Conservation (phyloP, 169 alveolate genomes). For the Cryptosporidium sp. region DNA sequence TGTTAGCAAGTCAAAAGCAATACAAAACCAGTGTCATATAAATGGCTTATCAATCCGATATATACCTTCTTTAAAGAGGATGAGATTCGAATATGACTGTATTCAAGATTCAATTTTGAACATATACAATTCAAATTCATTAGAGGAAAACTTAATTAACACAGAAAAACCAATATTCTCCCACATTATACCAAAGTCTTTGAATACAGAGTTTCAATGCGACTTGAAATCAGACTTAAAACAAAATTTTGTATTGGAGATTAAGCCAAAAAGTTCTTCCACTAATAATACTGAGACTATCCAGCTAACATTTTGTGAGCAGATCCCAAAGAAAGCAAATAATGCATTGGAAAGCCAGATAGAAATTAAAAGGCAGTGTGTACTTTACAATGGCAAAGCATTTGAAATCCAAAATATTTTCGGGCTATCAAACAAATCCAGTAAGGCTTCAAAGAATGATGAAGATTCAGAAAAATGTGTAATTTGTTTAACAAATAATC, state of each 20-base stretch:
- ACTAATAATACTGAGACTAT: not conserved
- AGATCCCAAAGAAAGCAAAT: not conserved
- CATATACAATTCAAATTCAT: constrained; percentile 21
- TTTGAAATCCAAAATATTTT: constrained; percentile 52
- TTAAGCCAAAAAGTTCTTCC: constrained; percentile 6
- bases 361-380: constrained; percentile 55
- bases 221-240: not conserved
- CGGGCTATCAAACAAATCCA: constrained; percentile 25
- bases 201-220: not conserved
- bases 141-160: constrained; percentile 24
- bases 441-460: not conserved
- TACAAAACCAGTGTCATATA: constrained; percentile 60
- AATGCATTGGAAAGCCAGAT: not conserved
- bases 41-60: constrained; percentile 44
- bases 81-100: constrained; percentile 61
- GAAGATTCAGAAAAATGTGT: constrained; percentile 58
- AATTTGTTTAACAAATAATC: constrained; percentile 37
- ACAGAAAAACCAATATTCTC: constrained; percentile 16
- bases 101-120: constrained; percentile 43
- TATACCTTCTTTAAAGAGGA: not conserved
- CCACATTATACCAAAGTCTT: constrained; percentile 2
- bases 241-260: constrained; percentile 24
- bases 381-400: constrained; percentile 57
- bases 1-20: constrained; percentile 38
- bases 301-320: constrained; percentile 58